Evolutionary conservation across 305 asterid genomes (phyloP).

Genomic region (Rubia occidens): DNA sequence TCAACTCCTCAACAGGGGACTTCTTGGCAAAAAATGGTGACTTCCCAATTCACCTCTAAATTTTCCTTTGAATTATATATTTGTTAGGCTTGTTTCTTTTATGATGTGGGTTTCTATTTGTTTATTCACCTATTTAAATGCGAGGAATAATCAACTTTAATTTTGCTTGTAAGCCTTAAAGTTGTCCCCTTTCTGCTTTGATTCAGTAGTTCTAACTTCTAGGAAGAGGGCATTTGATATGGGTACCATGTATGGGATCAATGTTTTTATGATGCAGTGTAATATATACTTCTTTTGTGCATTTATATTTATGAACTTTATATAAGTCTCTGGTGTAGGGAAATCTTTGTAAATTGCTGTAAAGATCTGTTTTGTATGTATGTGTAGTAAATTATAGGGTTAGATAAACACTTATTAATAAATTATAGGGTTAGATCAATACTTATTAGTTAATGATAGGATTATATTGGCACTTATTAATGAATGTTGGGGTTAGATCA

Average conservation of each 20-base stretch:
- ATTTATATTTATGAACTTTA: neutral
- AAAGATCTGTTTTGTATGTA: conserved; percentile 6
- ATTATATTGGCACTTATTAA: no score
- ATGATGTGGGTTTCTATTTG: neutral
- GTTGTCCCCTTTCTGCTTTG: neutral
- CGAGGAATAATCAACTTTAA: neutral
- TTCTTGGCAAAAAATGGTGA: conserved; percentile 24
- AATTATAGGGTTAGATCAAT: no score
- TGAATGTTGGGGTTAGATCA: no score
- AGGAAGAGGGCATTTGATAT: neutral
- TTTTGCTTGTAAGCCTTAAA: neutral
- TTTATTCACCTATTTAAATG: neutral
- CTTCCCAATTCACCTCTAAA: neutral
- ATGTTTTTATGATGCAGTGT: neutral
- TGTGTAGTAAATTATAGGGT: conserved; percentile 41
- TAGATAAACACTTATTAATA: no score
- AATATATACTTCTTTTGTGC: neutral
- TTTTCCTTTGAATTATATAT: neutral
- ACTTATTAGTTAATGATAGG: no score
- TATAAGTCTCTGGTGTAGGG: neutral
- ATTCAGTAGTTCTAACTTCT: neutral
- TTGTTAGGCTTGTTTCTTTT: neutral
- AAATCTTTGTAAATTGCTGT: neutral
- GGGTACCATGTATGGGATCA: neutral
- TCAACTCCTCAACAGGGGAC: conserved; percentile 24